Conservation (phyloP, 2,329 filamentous ascomycete species). For the Remersonia thermophila region DNA sequence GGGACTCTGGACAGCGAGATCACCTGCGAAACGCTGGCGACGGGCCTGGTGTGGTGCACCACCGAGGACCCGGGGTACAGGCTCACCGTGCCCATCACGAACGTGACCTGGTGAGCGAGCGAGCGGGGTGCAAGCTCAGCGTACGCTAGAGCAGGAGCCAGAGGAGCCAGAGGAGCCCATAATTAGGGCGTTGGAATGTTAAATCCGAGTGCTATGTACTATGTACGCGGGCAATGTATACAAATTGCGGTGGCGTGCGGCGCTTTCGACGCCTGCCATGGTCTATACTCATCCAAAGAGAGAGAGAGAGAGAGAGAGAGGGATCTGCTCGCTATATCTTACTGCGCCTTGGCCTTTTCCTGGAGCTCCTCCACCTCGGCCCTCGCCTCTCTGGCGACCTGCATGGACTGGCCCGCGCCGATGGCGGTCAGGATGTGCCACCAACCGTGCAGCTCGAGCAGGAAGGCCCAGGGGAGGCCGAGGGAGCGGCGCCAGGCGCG, state of each 20-base stretch:
- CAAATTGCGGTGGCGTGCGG: too few relatives aligned
- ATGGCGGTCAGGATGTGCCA: constrained; percentile 51
- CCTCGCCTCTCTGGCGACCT: constrained; percentile 21
- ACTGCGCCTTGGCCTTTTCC: too few relatives aligned
- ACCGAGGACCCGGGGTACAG: constrained; percentile 7
- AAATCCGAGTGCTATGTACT: too few relatives aligned
- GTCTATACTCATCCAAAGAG: too few relatives aligned
- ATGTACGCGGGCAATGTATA: too few relatives aligned
- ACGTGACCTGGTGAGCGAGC: constrained; percentile 4
- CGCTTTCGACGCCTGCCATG: too few relatives aligned
- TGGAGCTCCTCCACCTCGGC: constrained; percentile 5
- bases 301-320: too few relatives aligned
- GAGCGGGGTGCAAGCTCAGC: neutral
- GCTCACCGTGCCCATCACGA: constrained; percentile 4
- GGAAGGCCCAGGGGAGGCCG: constrained; percentile 42
- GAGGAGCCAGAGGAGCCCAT: too few relatives aligned
- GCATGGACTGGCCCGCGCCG: constrained; percentile 33
- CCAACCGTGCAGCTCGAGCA: constrained; percentile 50
- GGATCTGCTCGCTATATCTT: too few relatives aligned
- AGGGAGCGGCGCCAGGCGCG: constrained; percentile 31
- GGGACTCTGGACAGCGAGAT: constrained; percentile 10
- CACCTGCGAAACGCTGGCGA: constrained; percentile 4
- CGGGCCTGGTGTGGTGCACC: constrained; percentile 7
- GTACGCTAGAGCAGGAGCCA: too few relatives aligned
- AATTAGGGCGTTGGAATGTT: too few relatives aligned